phyloP scores from a whole-genome alignment of 257 asterid species.

The Haberlea rhodopensis region DNA sequence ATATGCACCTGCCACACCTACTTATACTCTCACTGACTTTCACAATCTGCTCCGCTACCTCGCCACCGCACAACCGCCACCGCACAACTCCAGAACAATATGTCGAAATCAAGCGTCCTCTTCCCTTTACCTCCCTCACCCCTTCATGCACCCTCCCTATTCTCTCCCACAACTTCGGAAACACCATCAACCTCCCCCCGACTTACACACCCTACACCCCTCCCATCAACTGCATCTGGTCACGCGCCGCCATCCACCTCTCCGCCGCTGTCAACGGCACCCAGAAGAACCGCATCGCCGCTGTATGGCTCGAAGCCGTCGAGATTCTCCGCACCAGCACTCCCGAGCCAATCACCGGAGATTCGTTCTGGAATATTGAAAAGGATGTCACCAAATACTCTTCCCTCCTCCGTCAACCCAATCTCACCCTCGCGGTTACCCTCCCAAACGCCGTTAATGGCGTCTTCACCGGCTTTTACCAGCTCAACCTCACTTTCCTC shows the following conservation, averaged over 20 bases:
- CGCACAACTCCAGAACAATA: not conserved
- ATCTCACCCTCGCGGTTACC: constrained; percentile 38
- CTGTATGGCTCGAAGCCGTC: constrained; percentile 46
- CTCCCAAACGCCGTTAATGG: constrained; percentile 47
- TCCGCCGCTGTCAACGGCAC: constrained; percentile 35
- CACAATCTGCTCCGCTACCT: not conserved
- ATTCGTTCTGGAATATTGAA: constrained; percentile 38
- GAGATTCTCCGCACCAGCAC: constrained; percentile 59
- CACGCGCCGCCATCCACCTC: constrained; percentile 35
- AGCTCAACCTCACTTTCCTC: constrained; percentile 36
- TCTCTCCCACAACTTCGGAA: constrained; percentile 35
- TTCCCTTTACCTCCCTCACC: constrained; percentile 24
- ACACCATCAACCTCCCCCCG: constrained; percentile 47
- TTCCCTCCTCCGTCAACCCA: constrained; percentile 33
- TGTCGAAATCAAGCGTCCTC: constrained; percentile 27
- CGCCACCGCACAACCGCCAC: not conserved
- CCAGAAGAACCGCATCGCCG: constrained; percentile 49
- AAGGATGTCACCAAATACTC: constrained; percentile 44
- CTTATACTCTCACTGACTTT: not conserved
- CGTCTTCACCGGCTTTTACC: constrained; percentile 39
- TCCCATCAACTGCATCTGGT: constrained; percentile 26
- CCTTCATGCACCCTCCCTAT: constrained; percentile 35
- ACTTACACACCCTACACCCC: constrained; percentile 31
- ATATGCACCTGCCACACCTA: not conserved
- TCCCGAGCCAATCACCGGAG: constrained; percentile 37